A percentile compares a stretch with the other conserved stretches of the same genome.
Evolutionary conservation across 345 rosid species (phyloP).

Genomic region (Balakata baccata): DNA sequence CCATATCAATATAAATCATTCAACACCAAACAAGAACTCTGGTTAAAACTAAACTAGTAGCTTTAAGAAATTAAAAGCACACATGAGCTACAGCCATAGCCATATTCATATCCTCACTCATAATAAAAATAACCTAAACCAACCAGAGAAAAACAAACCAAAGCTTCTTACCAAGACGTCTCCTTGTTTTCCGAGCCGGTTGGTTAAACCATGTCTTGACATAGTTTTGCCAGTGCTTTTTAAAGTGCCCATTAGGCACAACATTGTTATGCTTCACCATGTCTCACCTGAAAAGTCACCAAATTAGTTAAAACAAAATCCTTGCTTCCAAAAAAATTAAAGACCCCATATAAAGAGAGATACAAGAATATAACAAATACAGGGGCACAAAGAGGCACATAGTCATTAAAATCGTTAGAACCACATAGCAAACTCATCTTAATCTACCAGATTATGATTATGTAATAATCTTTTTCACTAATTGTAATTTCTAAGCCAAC

Average conservation of each 20-base stretch:
- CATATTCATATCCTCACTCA: neutral
- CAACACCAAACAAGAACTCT: neutral
- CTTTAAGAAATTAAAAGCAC: no score
- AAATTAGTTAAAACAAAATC: neutral
- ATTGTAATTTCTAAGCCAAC: neutral
- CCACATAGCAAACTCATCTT: neutral
- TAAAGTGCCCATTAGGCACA: slow-evolving; percentile 36
- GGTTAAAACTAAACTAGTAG: no score
- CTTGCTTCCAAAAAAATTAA: neutral
- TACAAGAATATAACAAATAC: no score
- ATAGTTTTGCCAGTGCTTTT: slow-evolving; percentile 75
- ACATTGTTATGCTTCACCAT: slow-evolving; percentile 67
- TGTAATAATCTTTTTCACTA: neutral
- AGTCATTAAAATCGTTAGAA: neutral
- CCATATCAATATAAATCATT: neutral
- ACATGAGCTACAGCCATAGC: neutral
- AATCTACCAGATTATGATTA: neutral
- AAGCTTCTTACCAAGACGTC: slow-evolving; percentile 41
- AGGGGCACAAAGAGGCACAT: neutral
- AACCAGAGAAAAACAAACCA: neutral
- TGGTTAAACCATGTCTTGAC: slow-evolving; percentile 91
- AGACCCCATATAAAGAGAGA: neutral
- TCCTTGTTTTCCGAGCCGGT: slow-evolving; percentile 69
- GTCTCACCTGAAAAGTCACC: slow-evolving; percentile 28
- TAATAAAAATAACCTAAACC: neutral